These are phyloP conservation scores for Prunella vulgaris DNA, from an alignment of 257 asterid genomes.

Conservation along the genomic window DNA sequence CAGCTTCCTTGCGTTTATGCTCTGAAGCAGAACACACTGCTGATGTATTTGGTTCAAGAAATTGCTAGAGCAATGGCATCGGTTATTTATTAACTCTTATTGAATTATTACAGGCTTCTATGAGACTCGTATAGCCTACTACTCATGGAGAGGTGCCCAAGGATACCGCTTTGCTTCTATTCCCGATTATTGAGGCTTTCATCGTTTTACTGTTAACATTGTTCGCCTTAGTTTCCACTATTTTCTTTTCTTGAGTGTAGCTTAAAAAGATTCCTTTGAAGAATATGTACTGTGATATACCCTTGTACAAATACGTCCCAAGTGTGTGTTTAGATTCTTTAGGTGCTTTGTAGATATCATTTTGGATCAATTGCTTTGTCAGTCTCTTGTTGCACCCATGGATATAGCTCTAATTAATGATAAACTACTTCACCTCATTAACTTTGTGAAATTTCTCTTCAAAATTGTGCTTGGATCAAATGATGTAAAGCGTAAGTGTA, in stretches of 20 bases:
- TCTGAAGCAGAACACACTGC: too few species aligned
- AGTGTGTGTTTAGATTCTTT: neutral
- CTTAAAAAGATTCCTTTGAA: neutral
- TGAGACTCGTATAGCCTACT: constrained; percentile 61
- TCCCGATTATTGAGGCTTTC: constrained; percentile 46
- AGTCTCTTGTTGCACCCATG: neutral
- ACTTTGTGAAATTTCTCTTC: too few species aligned
- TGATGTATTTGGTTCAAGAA: too few species aligned
- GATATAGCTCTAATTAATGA: too few species aligned
- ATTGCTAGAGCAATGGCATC: too few species aligned
- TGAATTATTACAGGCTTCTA: neutral
- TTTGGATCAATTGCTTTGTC: neutral
- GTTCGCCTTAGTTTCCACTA: neutral
- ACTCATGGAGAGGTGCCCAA: constrained; percentile 65
- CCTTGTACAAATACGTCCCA: too few species aligned
- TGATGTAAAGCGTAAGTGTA: too few species aligned
- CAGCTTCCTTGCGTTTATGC: too few species aligned
- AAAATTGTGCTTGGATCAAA: too few species aligned
- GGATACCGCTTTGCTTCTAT: constrained; percentile 61
- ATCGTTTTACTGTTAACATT: neutral
- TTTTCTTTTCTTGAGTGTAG: neutral
- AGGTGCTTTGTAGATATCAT: neutral
- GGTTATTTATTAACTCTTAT: neutral
- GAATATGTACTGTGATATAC: neutral
- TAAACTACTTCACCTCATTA: too few species aligned